Conservation (phyloP, 2,329 filamentous ascomycete species). For the Diaporthe citriasiana region DNA sequence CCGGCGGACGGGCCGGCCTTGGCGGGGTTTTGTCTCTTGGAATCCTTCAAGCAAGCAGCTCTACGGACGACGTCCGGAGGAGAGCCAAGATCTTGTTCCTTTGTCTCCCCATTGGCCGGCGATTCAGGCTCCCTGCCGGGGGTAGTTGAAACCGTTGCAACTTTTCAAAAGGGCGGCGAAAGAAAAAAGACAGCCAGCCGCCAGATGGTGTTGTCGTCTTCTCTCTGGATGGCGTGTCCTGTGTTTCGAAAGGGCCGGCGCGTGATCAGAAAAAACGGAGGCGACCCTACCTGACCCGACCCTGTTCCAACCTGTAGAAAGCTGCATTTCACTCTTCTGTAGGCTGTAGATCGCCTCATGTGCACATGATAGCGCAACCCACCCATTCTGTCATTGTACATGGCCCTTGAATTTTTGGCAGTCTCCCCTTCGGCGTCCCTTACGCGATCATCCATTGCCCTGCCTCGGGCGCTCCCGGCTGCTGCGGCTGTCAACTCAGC, state of each 20-base stretch:
- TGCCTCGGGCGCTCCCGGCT: constrained; percentile 23
- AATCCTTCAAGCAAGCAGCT: constrained; percentile 4
- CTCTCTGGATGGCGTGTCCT: constrained; percentile 4
- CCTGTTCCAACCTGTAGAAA: neutral
- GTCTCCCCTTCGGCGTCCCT: no score
- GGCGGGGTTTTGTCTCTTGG: neutral
- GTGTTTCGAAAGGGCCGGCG: constrained; percentile 24
- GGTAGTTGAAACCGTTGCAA: constrained; percentile 5
- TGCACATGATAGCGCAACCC: neutral
- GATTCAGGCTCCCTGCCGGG: neutral
- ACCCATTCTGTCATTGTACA: neutral
- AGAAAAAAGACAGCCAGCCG: neutral
- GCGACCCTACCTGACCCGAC: constrained; percentile 8
- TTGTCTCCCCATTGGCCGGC: constrained; percentile 12
- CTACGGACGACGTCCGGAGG: constrained; percentile 12
- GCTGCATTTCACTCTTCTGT: neutral
- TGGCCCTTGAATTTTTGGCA: no score
- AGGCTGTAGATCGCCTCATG: neutral
- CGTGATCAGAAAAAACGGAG: constrained; percentile 6
- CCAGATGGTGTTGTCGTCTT: neutral
- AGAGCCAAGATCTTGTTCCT: neutral
- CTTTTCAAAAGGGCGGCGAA: neutral
- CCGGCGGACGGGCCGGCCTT: neutral
- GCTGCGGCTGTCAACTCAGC: constrained; percentile 30
- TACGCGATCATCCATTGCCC: neutral